Conservation (phyloP, 2,329 filamentous ascomycete species). For the Cordyceps tenuipes region DNA sequence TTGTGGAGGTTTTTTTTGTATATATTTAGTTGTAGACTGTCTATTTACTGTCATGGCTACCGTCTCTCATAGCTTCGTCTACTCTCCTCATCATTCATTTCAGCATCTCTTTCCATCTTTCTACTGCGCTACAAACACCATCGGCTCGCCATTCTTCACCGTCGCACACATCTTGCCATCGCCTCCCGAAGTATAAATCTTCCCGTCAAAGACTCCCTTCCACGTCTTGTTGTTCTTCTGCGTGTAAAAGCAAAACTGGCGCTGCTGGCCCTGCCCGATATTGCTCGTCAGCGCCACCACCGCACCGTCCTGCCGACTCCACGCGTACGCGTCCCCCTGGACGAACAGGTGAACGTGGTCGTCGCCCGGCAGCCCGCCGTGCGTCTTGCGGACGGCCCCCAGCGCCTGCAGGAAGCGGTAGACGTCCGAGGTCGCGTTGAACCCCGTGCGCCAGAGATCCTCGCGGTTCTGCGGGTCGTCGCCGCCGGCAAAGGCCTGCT, state of each 20-base stretch:
- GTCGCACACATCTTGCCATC: constrained; percentile 33
- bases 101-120: neutral
- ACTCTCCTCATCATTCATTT: no score
- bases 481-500: constrained; percentile 48
- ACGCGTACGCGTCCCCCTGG: constrained; percentile 34
- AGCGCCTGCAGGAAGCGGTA: constrained; percentile 34
- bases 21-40: neutral
- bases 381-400: neutral
- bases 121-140: constrained; percentile 26
- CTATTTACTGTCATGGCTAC: neutral
- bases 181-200: constrained; percentile 29
- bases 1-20: no score
- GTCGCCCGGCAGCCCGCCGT: constrained; percentile 32
- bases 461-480: constrained; percentile 46
- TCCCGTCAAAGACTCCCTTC: constrained; percentile 30
- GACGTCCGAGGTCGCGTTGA: constrained; percentile 35
- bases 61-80: no score
- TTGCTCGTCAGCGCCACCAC: constrained; percentile 39
- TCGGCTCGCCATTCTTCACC: constrained; percentile 33
- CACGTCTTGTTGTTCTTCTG: constrained; percentile 29
- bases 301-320: constrained; percentile 34
- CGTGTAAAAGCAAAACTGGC: constrained; percentile 34
- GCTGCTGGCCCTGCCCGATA: constrained; percentile 28
- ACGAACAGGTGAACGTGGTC: constrained; percentile 38
- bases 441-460: constrained; percentile 48